Percentiles rank a stretch among this genome's conserved stretches.
These are phyloP conservation scores for Paramecium primaurelia DNA, from an alignment of 73 alveolate genomes.

Conservation along the genomic window DNA sequence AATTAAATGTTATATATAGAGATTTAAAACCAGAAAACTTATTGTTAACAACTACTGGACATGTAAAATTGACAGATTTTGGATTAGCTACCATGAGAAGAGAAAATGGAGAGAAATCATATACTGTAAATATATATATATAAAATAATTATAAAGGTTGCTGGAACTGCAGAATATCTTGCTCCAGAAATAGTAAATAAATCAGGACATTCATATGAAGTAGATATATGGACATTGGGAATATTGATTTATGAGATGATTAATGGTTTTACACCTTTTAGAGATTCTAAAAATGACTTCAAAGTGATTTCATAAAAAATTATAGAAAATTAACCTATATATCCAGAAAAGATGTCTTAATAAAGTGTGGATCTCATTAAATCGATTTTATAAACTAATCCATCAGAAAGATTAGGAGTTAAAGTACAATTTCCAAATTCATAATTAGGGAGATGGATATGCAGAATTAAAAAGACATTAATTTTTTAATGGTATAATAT, in stretches of 20 bases:
- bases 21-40: slow-evolving; percentile 69
- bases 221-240: slow-evolving; percentile 58
- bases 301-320: neutral
- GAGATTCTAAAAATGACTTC: neutral
- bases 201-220: slow-evolving; percentile 52
- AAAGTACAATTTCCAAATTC: neutral
- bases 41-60: slow-evolving; percentile 65
- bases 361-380: neutral
- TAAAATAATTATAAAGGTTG: neutral
- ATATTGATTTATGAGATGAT: slow-evolving; percentile 52
- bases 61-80: slow-evolving; percentile 72
- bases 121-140: slow-evolving; percentile 31
- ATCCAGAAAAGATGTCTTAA: slow-evolving; percentile 2
- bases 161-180: slow-evolving; percentile 80
- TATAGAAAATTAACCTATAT: neutral
- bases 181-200: slow-evolving; percentile 75
- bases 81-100: slow-evolving; percentile 65
- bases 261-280: slow-evolving; percentile 59
- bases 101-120: slow-evolving; percentile 59
- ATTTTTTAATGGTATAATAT: neutral
- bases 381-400: neutral
- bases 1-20: slow-evolving; percentile 59
- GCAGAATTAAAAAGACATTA: neutral
- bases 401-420: neutral
- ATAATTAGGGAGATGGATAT: slow-evolving; percentile 2